Base-by-base conservation (phyloP, 2,329 filamentous ascomycete species). In the Claviceps humidiphila region DNA sequence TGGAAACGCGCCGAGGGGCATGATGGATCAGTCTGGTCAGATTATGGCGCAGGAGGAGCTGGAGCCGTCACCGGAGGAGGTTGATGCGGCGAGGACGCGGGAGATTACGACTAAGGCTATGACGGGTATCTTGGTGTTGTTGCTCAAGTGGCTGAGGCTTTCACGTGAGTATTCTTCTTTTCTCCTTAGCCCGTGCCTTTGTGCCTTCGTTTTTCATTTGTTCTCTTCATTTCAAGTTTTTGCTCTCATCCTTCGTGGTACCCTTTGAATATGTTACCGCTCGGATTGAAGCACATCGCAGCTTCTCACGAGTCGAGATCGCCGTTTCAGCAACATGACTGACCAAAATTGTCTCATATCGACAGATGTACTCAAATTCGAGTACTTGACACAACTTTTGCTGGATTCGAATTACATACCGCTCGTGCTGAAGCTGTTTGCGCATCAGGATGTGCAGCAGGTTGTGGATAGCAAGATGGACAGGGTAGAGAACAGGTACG, bases 401-500 rank as follows among this genome's bases (percentile, higher is more conserved):
- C 77, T 98, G 30, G 93, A 98, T 67, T 93, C 89, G 4, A 97
- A 95, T 66, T 98, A 96, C 65, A 76, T 98, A 6, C 91, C 91
- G 1, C 74, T 98, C 34, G 85, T 95, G 24, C 72, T 98, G 37
- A 97, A 97, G 70, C 80, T 96, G 48, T 90, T 96, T 66, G 89
- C 91, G 49, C 84, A 95, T 63, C 90, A 96, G 66, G 94, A 98
- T 57, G 82, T 96, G 39, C 91, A 96, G 59, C 85, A 89, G 62
- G 81, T 90, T 3, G 85, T 95, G 37, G 89, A 94, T 59, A 89
- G 85, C 68, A 86, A 83, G 63, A 85, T 85, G 54, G 90, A 96
- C 63, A 80, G 87, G 39, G 76, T 87, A 49, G 88, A 95, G 58
- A 76, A 89, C 51, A 88, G 87, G 86, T 89, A 70, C 64, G 74